Percentiles rank a stretch among this genome's conserved stretches.
Conservation (phyloP, 1,284 basidiomycete species). For the Irpex lacteus region DNA sequence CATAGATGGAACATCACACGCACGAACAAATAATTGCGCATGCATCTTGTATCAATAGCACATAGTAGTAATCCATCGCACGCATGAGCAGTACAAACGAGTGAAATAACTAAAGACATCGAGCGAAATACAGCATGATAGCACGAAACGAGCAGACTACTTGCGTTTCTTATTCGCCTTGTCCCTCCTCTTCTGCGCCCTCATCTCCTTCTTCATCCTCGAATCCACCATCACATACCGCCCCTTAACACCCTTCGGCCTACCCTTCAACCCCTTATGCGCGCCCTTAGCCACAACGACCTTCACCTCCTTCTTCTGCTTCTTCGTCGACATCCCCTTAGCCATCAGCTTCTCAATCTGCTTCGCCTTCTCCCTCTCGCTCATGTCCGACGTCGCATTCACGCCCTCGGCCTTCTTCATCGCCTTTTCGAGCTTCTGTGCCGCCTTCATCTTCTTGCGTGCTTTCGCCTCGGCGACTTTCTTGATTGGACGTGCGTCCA, state of each 20-base stretch:
- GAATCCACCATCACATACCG: conserved; percentile 91
- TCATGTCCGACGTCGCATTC: conserved; percentile 86
- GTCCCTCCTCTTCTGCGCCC: conserved; percentile 68
- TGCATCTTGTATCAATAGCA: conserved; percentile 2
- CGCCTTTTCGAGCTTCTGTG: conserved; percentile 85
- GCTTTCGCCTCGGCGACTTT: conserved; percentile 99
- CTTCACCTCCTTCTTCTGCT: conserved; percentile 80
- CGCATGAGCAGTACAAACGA: background rate
- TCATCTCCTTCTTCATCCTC: conserved; percentile 83
- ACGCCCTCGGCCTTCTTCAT: conserved; percentile 97
- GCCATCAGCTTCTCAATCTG: conserved; percentile 92
- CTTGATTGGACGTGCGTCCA: conserved; percentile 98
- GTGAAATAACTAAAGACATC: conserved; percentile 8
- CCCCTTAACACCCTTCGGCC: conserved; percentile 96
- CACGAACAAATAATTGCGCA: background rate
- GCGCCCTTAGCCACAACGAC: conserved; percentile 91
- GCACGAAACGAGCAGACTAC: conserved; percentile 18
- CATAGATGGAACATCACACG: background rate
- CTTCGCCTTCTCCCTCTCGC: conserved; percentile 92
- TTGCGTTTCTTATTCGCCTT: conserved; percentile 64
- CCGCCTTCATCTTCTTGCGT: conserved; percentile 91
- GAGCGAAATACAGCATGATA: conserved; percentile 12
- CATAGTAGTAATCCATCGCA: background rate
- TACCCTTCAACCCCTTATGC: conserved; percentile 89
- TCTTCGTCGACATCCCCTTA: conserved; percentile 69